These are phyloP conservation scores for Mercurialis annua DNA, from an alignment of 345 rosid genomes.

Conservation along the genomic window DNA sequence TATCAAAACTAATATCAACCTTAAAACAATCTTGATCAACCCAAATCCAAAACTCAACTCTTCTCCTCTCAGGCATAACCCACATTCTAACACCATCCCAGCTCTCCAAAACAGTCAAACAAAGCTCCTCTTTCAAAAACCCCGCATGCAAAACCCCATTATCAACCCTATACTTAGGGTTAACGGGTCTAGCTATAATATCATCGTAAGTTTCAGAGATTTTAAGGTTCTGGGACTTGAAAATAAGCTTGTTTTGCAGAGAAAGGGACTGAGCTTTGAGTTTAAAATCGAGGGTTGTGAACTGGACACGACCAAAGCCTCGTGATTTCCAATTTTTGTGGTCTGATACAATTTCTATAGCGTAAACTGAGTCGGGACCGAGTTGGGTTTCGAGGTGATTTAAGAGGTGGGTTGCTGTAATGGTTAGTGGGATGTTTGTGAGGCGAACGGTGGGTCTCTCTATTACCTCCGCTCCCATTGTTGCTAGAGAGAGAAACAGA, in stretches of 20 bases:
- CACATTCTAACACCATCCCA: conserved; percentile 78
- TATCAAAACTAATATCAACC: conserved; percentile 68
- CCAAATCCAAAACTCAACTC: conserved; percentile 70
- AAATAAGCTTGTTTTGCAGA: conserved; percentile 40
- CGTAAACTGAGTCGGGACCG: conserved; percentile 62
- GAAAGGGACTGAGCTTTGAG: conserved; percentile 44
- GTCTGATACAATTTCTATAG: conserved; percentile 61
- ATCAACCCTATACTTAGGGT: conserved; percentile 37
- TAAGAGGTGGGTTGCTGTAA: conserved; percentile 62
- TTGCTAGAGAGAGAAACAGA: not conserved
- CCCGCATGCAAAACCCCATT: conserved; percentile 52
- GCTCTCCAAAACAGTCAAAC: conserved; percentile 49
- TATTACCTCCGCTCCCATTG: conserved; percentile 15
- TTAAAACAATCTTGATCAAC: conserved; percentile 47
- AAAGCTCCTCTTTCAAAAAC: conserved; percentile 36
- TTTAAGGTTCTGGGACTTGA: conserved; percentile 49
- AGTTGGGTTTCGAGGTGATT: conserved; percentile 58
- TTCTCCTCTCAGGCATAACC: conserved; percentile 69
- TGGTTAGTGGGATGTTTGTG: conserved; percentile 59
- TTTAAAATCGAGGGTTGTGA: conserved; percentile 53
- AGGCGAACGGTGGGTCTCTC: conserved; percentile 53
- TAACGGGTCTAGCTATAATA: conserved; percentile 62
- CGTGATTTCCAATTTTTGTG: conserved; percentile 81
- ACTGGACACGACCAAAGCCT: conserved; percentile 72
- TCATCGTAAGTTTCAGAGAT: conserved; percentile 61